Conservation (phyloP, 371 early-diverging fungal species). For the Mucor plumbeus region DNA sequence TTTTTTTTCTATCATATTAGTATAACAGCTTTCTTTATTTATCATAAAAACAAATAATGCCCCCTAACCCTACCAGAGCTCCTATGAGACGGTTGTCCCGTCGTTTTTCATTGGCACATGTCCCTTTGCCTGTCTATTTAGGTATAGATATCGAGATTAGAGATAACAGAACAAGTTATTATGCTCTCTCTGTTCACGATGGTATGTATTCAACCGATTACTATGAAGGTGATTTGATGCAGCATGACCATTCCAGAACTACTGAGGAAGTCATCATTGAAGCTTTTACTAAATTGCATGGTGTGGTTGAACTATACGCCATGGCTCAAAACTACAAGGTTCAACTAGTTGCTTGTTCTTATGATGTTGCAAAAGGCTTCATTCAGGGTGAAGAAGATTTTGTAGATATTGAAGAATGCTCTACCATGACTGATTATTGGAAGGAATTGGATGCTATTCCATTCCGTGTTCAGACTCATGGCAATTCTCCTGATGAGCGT, state of each 20-base stretch:
- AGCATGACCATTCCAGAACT: conserved; percentile 14
- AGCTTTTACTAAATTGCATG: conserved; percentile 43
- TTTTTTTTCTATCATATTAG: conserved; percentile 4
- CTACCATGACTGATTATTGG: conserved; percentile 71
- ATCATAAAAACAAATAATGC: conserved; percentile 27
- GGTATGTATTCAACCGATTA: conserved; percentile 64
- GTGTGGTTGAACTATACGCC: conserved; percentile 49
- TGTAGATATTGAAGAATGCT: conserved; percentile 20
- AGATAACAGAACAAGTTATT: conserved; percentile 31
- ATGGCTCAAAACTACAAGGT: conserved; percentile 59
- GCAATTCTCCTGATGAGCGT: conserved; percentile 68
- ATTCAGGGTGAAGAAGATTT: conserved; percentile 34
- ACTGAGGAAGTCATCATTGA: conserved; percentile 31
- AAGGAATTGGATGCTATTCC: conserved; percentile 78
- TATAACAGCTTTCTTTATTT: neutral
- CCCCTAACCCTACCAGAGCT: conserved; percentile 37
- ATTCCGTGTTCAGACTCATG: conserved; percentile 64
- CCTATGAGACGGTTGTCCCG: conserved; percentile 38
- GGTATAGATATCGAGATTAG: conserved; percentile 62
- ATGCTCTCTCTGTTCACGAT: conserved; percentile 63
- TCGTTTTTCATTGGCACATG: conserved; percentile 41
- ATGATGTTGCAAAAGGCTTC: conserved; percentile 32
- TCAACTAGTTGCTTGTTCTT: conserved; percentile 54
- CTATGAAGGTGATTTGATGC: conserved; percentile 42
- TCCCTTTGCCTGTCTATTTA: conserved; percentile 62